These are phyloP conservation scores for Tricholoma furcatifolium DNA, from an alignment of 768 basidiomycete genomes.

Conservation along the genomic window DNA sequence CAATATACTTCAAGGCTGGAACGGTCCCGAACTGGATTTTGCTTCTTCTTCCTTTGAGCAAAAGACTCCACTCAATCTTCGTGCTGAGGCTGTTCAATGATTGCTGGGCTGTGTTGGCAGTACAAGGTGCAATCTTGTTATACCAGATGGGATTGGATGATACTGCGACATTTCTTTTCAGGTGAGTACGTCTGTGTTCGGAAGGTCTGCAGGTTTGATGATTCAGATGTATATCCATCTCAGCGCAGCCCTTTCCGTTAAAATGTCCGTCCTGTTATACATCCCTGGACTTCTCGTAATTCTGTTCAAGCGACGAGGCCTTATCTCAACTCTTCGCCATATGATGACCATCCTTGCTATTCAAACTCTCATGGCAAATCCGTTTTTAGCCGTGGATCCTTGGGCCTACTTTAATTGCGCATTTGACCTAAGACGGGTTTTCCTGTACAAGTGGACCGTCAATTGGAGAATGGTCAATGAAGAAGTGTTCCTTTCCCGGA, in stretches of 20 bases:
- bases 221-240: not conserved
- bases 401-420: constrained; percentile 70
- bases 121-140: constrained; percentile 66
- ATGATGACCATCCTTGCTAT: constrained; percentile 42
- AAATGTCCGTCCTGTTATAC: constrained; percentile 93
- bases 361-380: constrained; percentile 64
- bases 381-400: constrained; percentile 65
- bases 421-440: constrained; percentile 85
- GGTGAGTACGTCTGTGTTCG: constrained; percentile 43
- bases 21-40: constrained; percentile 71
- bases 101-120: constrained; percentile 74
- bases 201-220: not conserved
- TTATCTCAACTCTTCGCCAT: constrained; percentile 50
- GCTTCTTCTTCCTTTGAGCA: constrained; percentile 79
- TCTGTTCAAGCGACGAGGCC: constrained; percentile 70
- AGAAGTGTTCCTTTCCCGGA: constrained; percentile 64
- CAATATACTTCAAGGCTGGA: constrained; percentile 63
- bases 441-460: constrained; percentile 96
- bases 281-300: constrained; percentile 86
- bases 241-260: constrained; percentile 84
- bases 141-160: constrained; percentile 61
- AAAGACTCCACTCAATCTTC: constrained; percentile 92
- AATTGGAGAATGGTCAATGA: constrained; percentile 93
- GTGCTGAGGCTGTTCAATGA: constrained; percentile 94
- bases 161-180: constrained; percentile 65